A percentile compares a stretch with the other conserved stretches of the same genome.
phyloP scores from a whole-genome alignment of 2,329 filamentous ascomycete species.

The Microcyclospora pomicola region DNA sequence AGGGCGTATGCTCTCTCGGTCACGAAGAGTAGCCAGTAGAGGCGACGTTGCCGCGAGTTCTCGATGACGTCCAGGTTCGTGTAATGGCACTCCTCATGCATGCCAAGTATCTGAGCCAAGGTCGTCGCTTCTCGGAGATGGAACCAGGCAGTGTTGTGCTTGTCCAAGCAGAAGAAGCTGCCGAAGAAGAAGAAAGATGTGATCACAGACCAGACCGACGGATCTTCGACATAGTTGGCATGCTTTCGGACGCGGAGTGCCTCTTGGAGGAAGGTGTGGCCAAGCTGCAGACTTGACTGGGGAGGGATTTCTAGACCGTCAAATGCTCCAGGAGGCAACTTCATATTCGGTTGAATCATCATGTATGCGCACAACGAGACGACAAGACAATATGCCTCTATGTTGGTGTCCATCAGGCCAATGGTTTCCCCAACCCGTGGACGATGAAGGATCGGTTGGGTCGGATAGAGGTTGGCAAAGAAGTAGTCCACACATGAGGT shows the following conservation, averaged over 20 bases:
- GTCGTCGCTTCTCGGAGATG: constrained; percentile 49
- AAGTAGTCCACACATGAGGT: constrained; percentile 45
- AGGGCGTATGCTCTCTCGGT: constrained; percentile 52
- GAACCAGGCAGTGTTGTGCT: constrained; percentile 48
- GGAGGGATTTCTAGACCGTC: constrained; percentile 36
- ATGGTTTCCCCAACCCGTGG: constrained; percentile 39
- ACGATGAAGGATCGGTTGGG: constrained; percentile 46
- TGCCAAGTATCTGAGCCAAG: constrained; percentile 43
- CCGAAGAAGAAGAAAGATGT: constrained; percentile 50
- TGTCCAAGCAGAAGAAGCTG: constrained; percentile 47
- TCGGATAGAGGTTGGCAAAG: constrained; percentile 49
- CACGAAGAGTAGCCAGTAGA: constrained; percentile 51
- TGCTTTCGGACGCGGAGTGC: constrained; percentile 41
- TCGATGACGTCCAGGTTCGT: constrained; percentile 34
- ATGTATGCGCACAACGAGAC: constrained; percentile 38
- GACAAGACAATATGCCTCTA: constrained; percentile 46
- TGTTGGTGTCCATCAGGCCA: constrained; percentile 35
- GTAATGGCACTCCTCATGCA: constrained; percentile 47
- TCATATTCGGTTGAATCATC: constrained; percentile 36
- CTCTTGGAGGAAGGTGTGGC: constrained; percentile 45
- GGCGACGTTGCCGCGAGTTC: constrained; percentile 38
- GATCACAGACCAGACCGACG: constrained; percentile 42
- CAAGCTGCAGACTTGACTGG: constrained; percentile 32
- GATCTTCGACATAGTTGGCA: constrained; percentile 45
- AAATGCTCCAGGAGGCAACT: constrained; percentile 27